Conservation (phyloP, 2,329 filamentous ascomycete species). For the Capronia epimyces region DNA sequence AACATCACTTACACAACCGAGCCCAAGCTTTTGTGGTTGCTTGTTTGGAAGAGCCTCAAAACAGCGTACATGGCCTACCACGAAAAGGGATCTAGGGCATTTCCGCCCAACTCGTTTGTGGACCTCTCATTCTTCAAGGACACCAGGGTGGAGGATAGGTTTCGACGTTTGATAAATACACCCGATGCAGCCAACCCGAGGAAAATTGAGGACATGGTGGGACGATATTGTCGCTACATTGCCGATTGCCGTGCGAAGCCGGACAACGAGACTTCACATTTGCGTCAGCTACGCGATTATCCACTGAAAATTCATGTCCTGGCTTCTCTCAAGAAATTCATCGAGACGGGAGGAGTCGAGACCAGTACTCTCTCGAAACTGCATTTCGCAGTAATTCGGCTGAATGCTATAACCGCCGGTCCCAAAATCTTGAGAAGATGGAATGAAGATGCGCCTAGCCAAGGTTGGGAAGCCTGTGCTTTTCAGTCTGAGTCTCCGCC, state of each 20-base stretch:
- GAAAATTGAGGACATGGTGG: conserved; percentile 22
- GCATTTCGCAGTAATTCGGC: conserved; percentile 19
- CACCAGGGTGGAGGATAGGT: conserved; percentile 1
- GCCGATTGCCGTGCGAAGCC: conserved; percentile 9
- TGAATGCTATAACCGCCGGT: conserved; percentile 20
- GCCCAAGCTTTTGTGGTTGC: conserved; percentile 16
- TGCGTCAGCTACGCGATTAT: conserved; percentile 11
- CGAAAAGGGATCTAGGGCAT: neutral
- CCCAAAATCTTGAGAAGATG: conserved; percentile 13
- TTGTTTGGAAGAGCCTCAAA: conserved; percentile 20
- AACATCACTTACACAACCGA: conserved; percentile 16
- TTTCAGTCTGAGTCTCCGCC: conserved; percentile 1
- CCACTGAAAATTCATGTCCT: conserved; percentile 16
- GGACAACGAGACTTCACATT: conserved; percentile 12
- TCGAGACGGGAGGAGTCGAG: conserved; percentile 10
- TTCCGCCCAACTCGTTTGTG: neutral
- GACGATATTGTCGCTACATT: conserved; percentile 21
- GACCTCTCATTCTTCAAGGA: conserved; percentile 17
- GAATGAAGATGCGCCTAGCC: conserved; percentile 4
- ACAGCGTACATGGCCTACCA: conserved; percentile 11
- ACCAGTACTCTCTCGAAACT: conserved; percentile 18
- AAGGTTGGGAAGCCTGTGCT: conserved; percentile 2
- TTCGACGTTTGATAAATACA: conserved; percentile 6
- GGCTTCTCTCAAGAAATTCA: conserved; percentile 13
- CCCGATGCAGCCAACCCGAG: conserved; percentile 19